These are phyloP conservation scores for Ophiostoma himal-ulmi DNA, from an alignment of 2,329 filamentous ascomycete species.

Conservation along the genomic window DNA sequence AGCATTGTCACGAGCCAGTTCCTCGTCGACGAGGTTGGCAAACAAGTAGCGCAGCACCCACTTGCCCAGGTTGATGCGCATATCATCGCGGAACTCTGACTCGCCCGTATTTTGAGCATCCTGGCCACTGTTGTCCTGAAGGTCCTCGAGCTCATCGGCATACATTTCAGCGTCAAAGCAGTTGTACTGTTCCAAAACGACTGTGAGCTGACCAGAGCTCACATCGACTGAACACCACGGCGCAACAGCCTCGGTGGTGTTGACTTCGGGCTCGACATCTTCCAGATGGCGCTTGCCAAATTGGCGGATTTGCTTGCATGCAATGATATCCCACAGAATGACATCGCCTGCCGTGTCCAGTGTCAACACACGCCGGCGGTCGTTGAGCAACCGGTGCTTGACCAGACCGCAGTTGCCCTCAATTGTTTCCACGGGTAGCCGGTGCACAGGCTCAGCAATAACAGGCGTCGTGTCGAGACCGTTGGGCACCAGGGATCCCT, in stretches of 20 bases:
- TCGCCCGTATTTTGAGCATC: slow-evolving; percentile 40
- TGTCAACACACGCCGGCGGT: slow-evolving; percentile 81
- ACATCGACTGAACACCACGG: slow-evolving; percentile 97
- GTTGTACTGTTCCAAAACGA: slow-evolving; percentile 87
- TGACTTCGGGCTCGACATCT: slow-evolving; percentile 80
- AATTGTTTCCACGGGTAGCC: slow-evolving; percentile 71
- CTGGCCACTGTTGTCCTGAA: not conserved
- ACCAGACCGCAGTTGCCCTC: slow-evolving; percentile 93
- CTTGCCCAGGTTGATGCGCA: slow-evolving; percentile 93
- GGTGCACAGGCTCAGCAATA: slow-evolving; percentile 57
- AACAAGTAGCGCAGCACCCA: slow-evolving; percentile 95
- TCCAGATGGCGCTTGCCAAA: slow-evolving; percentile 93
- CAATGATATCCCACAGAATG: slow-evolving; percentile 86
- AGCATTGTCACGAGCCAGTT: slow-evolving; percentile 72
- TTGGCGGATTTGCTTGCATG: slow-evolving; percentile 83
- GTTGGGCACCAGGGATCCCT: slow-evolving; percentile 50
- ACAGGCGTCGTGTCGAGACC: slow-evolving; percentile 38
- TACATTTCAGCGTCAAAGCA: slow-evolving; percentile 98
- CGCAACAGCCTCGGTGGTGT: slow-evolving; percentile 80
- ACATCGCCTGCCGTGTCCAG: slow-evolving; percentile 94
- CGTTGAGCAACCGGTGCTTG: slow-evolving; percentile 87
- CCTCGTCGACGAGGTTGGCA: slow-evolving; percentile 79
- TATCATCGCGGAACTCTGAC: slow-evolving; percentile 84
- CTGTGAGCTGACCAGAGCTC: slow-evolving; percentile 83
- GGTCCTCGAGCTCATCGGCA: slow-evolving; percentile 66